Evolutionary conservation across 306 rosid genomes (phyloP).

Genomic region (Lablab purpureus): DNA sequence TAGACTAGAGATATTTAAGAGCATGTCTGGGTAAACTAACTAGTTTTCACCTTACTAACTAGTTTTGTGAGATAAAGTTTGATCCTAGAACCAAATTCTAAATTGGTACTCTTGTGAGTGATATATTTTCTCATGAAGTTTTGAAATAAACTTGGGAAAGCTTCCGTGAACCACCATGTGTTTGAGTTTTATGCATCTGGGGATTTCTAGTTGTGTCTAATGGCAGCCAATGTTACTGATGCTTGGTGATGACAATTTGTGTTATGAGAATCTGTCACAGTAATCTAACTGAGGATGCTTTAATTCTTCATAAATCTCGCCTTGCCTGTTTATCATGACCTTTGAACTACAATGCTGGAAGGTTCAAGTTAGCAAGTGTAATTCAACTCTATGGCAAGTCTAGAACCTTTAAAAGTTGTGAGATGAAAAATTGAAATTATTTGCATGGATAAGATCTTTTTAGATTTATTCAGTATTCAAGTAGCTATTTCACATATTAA

Average conservation of each 20-base stretch:
- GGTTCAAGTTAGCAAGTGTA: not conserved
- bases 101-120: not conserved
- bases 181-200: not conserved
- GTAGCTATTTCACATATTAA: not conserved
- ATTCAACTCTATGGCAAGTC: not conserved
- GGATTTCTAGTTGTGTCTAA: not conserved
- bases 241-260: slow-evolving; percentile 17
- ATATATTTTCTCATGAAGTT: not conserved
- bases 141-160: not conserved
- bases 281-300: slow-evolving; percentile 9
- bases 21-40: no score
- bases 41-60: no score
- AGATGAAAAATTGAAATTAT: not conserved
- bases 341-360: not conserved
- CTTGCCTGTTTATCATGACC: not conserved
- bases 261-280: not conserved
- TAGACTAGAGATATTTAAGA: no score
- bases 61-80: no score
- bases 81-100: no score
- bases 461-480: not conserved
- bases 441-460: not conserved
- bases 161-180: not conserved
- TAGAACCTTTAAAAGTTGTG: slow-evolving; percentile 1
- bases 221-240: not conserved
- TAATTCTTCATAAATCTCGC: not conserved